Evolutionary conservation across 208 protist species (phyloP).

Genomic region (Leishmania gerbilli): DNA sequence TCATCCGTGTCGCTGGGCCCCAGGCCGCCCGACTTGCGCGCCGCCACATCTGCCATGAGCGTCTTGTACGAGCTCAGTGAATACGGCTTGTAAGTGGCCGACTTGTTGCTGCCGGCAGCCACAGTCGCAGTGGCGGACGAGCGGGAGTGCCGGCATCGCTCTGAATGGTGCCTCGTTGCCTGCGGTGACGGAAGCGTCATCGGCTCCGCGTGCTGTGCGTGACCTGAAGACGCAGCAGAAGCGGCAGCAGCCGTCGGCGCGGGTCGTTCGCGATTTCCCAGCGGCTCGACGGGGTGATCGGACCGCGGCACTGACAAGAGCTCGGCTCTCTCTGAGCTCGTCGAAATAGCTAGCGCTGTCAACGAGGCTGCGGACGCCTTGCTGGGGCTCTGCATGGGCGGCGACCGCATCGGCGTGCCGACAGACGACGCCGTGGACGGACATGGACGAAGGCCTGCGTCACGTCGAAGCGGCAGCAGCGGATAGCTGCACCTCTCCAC

Average conservation of each 20-base stretch:
- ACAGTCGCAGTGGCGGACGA: neutral
- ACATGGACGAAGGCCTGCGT: neutral
- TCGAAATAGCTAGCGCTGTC: neutral
- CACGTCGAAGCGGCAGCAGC: neutral
- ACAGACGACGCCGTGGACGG: neutral
- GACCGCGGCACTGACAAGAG: neutral
- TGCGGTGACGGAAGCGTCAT: neutral
- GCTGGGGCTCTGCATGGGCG: neutral
- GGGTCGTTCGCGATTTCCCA: neutral
- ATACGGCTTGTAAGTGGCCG: conserved; percentile 59
- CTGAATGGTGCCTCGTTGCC: neutral
- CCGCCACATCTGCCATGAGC: conserved; percentile 56
- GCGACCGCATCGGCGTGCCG: neutral
- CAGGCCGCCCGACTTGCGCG: conserved; percentile 49
- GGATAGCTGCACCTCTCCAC: neutral
- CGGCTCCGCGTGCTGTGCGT: neutral
- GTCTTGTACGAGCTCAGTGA: conserved; percentile 71
- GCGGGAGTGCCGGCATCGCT: neutral
- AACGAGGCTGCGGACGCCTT: neutral
- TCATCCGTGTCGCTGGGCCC: conserved; percentile 82
- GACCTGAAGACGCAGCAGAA: neutral
- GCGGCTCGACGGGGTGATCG: neutral
- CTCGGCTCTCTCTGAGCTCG: neutral
- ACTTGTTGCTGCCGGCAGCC: neutral
- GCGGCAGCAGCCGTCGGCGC: neutral